Base-by-base conservation (phyloP, 2,329 filamentous ascomycete genomes). In the Penicillium brevicompactum region DNA sequence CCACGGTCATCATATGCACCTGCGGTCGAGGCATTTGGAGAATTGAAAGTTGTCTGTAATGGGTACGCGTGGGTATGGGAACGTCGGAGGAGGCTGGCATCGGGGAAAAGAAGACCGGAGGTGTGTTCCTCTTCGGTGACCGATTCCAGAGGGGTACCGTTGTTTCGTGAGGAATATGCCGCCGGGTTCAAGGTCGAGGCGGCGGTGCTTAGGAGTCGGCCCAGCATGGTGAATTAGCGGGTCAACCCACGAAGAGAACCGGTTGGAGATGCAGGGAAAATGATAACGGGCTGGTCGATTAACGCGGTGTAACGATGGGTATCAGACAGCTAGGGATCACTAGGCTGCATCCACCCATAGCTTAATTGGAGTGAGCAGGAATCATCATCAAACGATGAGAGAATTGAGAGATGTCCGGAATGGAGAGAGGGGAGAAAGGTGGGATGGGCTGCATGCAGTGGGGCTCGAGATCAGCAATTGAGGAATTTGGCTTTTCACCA, bases 51-150 rank as follows among this genome's bases (percentile, higher is more conserved):
- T 44, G 75, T 71, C 60, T 75, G 76, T 18, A 75, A 67, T 55
- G 73, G 73, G 57, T 72, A 76, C n/a, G 71, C 70, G 60, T 74
- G 70, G 46, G 67, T 70, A 61, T 73, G 70, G 42, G 75, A 76
- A 34, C 69, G 73, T 52, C 74, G 72, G 51, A 76, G 74, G 13
- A 74, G 67, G 55, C 69, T 77, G 40, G 72, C 70, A 64, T 78
- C 76, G 32, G 78, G 78, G 58, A 78, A 80, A 50, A 80, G 67
- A 44, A 80, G 70, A 38, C 75, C 74, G 44, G 77, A 77, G 5
- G 77, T 80, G 59, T 80, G 77, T 58, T 78, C 76, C 60, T 80
- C 78, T 57, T 80, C 78, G 1, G 76, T 79, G 22, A 78, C 75
- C 22, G 78, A 80, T 60, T 80, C 78, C 18, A 78, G 72, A 30